phyloP scores from a whole-genome alignment of 805 yeast species.

The Saccharomycopsis sp. region DNA sequence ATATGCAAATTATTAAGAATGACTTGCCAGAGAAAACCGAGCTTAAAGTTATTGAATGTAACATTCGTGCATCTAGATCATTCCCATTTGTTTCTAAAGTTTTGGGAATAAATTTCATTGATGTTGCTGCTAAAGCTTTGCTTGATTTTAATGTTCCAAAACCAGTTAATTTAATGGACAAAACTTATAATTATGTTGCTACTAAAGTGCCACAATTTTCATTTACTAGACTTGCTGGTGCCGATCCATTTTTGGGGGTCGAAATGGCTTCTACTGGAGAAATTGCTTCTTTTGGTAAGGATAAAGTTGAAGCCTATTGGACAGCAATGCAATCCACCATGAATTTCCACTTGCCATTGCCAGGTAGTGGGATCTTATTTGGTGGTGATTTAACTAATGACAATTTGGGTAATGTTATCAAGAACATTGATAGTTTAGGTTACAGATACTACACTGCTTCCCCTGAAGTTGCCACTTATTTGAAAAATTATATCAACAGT shows the following conservation, averaged over 20 bases:
- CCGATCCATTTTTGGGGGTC: constrained; percentile 98
- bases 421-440: constrained; percentile 62
- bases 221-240: constrained; percentile 97
- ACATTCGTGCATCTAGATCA: constrained; percentile 96
- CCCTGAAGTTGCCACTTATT: constrained; percentile 61
- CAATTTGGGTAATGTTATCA: constrained; percentile 67
- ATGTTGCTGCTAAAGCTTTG: constrained; percentile 86
- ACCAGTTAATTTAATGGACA: constrained; percentile 79
- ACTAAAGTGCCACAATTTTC: constrained; percentile 98
- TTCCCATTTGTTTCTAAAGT: constrained; percentile 99
- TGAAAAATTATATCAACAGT: constrained; percentile 41
- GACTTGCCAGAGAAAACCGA: constrained; percentile 54
- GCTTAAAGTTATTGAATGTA: constrained; percentile 96
- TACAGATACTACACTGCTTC: constrained; percentile 79
- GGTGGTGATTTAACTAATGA: constrained; percentile 86
- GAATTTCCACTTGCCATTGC: constrained; percentile 92
- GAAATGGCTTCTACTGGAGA: constrained; percentile 99
- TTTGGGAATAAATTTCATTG: constrained; percentile 88
- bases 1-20: constrained; percentile 92
- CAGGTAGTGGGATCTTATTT: constrained; percentile 82
- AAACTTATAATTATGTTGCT: constrained; percentile 76
- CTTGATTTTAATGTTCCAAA: constrained; percentile 65
- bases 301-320: constrained; percentile 91
- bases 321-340: constrained; percentile 92
- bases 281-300: constrained; percentile 91